Conservation (phyloP, 257 asterid species). For the Forsythia viridissima region DNA sequence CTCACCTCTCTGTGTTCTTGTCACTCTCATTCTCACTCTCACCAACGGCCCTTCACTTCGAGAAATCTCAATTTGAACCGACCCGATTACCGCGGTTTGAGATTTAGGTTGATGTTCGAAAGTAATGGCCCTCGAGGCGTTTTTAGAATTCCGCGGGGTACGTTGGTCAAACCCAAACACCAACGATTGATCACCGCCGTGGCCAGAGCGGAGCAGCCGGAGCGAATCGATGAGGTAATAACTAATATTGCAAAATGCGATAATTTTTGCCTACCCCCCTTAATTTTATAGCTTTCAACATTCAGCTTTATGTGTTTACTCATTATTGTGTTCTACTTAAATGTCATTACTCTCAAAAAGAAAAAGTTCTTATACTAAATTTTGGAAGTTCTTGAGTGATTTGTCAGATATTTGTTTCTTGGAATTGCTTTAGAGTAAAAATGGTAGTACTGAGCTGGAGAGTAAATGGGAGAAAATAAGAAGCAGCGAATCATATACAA, state of each 20-base stretch:
- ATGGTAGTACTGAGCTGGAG: neutral
- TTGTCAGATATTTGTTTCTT: neutral
- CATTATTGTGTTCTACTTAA: neutral
- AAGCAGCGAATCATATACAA: neutral
- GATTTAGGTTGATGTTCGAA: conserved; percentile 33
- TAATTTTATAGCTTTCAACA: neutral
- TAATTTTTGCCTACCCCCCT: neutral
- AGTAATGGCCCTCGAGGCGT: conserved; percentile 23
- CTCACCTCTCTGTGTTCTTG: conserved; percentile 47
- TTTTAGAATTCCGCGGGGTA: conserved; percentile 31
- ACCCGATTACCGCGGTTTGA: conserved; percentile 31
- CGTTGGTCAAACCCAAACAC: conserved; percentile 25
- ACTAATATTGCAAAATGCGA: neutral
- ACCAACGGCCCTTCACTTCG: conserved; percentile 17
- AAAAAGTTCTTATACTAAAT: neutral
- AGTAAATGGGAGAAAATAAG: neutral
- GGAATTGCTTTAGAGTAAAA: neutral
- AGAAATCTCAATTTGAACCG: conserved; percentile 24
- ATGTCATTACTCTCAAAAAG: neutral
- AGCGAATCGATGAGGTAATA: conserved; percentile 52
- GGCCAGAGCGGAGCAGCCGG: conserved; percentile 62
- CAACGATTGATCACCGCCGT: conserved; percentile 49
- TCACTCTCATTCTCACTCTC: conserved; percentile 28
- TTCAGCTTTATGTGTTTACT: neutral
- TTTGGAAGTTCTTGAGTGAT: neutral